phyloP scores from a whole-genome alignment of 768 basidiomycete species.

The Lentinula lateritia region DNA sequence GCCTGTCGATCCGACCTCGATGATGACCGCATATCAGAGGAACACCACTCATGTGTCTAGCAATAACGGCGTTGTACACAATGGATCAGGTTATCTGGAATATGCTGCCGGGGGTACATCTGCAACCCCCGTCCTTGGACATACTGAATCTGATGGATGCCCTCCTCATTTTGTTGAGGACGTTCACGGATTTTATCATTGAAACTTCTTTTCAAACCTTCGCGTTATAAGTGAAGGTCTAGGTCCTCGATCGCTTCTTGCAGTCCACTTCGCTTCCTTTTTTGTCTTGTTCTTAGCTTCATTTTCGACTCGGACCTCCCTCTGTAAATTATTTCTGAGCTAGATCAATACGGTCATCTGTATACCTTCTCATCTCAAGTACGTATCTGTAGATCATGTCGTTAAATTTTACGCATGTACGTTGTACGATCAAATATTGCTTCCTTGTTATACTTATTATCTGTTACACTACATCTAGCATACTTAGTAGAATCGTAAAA shows the following conservation, averaged over 20 bases:
- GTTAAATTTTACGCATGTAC: neutral
- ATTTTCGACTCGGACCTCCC: neutral
- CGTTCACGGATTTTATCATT: constrained; percentile 1
- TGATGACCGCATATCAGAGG: neutral
- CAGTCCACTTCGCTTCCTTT: neutral
- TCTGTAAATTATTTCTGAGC: neutral
- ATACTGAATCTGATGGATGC: constrained; percentile 1
- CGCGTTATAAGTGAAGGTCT: neutral
- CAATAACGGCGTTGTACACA: neutral
- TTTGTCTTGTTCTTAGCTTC: neutral
- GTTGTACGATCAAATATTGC: neutral
- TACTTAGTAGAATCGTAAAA: neutral
- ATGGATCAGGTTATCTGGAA: neutral
- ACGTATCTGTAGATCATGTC: neutral
- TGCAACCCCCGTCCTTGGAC: neutral
- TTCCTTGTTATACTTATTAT: neutral
- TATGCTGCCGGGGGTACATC: neutral
- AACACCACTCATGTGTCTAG: neutral
- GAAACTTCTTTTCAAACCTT: neutral
- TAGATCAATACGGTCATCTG: neutral
- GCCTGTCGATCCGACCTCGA: constrained; percentile 1
- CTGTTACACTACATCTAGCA: neutral
- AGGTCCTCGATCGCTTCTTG: neutral
- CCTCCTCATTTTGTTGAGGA: neutral
- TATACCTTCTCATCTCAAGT: neutral